These are phyloP conservation scores for Stemphylium beticola DNA, from an alignment of 2,329 filamentous ascomycete species.

Conservation along the genomic window DNA sequence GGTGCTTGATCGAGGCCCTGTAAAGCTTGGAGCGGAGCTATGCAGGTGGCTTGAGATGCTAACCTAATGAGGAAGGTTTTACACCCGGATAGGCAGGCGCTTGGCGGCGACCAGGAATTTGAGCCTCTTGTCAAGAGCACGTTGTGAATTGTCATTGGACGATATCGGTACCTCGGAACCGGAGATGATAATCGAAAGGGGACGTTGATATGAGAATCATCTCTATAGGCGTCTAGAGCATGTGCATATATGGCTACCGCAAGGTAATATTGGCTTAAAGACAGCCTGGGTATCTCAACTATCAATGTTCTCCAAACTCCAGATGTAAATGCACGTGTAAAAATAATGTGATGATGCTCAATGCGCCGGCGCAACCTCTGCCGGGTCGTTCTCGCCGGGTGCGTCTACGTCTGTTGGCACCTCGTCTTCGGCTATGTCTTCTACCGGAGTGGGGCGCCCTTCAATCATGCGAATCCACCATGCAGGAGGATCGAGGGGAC, in stretches of 20 bases:
- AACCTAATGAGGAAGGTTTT: slow-evolving; percentile 36
- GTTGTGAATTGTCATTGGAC: slow-evolving; percentile 7
- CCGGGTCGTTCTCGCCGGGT: slow-evolving; percentile 12
- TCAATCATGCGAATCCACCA: slow-evolving; percentile 92
- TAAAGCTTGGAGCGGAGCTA: slow-evolving; percentile 12
- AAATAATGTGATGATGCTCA: slow-evolving; percentile 6
- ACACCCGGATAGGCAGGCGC: slow-evolving; percentile 7
- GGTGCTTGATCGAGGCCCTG: slow-evolving; percentile 14
- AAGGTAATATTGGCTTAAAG: slow-evolving; percentile 2
- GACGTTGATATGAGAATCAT: neutral
- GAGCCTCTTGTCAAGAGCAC: slow-evolving; percentile 4
- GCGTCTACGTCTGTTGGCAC: slow-evolving; percentile 5
- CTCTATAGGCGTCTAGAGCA: neutral
- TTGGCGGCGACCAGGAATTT: neutral
- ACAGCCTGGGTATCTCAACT: slow-evolving; percentile 36
- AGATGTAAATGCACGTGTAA: slow-evolving; percentile 3
- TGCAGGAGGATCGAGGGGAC: slow-evolving; percentile 84
- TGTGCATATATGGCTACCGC: neutral
- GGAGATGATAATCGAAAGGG: slow-evolving; percentile 4
- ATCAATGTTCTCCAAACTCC: slow-evolving; percentile 32
- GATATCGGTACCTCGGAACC: neutral
- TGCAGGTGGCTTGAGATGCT: slow-evolving; percentile 5
- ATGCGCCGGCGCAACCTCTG: slow-evolving; percentile 19
- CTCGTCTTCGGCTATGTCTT: slow-evolving; percentile 22
- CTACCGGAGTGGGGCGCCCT: slow-evolving; percentile 34